These are phyloP conservation scores for Ramularia endophylla DNA, from an alignment of 2,329 filamentous ascomycete species.

Conservation along the genomic window DNA sequence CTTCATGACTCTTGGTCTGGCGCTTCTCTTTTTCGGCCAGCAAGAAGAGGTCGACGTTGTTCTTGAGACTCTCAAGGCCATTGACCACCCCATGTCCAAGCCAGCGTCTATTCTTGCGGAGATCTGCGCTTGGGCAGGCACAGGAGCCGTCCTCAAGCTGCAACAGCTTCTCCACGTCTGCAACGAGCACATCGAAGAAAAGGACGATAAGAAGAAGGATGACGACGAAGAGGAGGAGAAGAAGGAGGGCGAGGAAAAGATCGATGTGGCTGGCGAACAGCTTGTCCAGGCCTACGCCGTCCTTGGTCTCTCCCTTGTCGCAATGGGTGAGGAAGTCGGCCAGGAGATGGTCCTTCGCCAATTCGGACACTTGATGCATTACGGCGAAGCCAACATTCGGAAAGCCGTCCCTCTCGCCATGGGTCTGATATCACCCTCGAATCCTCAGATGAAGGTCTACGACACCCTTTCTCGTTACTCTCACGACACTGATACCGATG, in stretches of 20 bases:
- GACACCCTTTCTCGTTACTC: constrained; percentile 96
- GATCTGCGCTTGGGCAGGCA: constrained; percentile 97
- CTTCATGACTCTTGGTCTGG: constrained; percentile 90
- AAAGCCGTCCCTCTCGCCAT: constrained; percentile 94
- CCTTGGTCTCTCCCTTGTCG: constrained; percentile 84
- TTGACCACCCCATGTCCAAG: constrained; percentile 94
- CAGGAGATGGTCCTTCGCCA: constrained; percentile 98
- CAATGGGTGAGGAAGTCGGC: constrained; percentile 97
- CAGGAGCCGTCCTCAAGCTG: constrained; percentile 92
- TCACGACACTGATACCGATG: constrained; percentile 97
- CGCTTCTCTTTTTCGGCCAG: constrained; percentile 88
- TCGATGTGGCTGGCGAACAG: constrained; percentile 66
- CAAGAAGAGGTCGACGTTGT: constrained; percentile 99
- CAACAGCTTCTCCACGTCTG: constrained; percentile 97
- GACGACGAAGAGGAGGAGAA: constrained; percentile 59
- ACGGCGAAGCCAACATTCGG: constrained; percentile 94
- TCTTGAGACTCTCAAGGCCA: constrained; percentile 90
- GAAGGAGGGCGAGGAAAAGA: constrained; percentile 64
- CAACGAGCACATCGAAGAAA: constrained; percentile 94
- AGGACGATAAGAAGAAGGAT: constrained; percentile 58
- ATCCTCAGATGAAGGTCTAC: constrained; percentile 99
- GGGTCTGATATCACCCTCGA: constrained; percentile 94
- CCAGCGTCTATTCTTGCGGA: constrained; percentile 92
- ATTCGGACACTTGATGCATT: constrained; percentile 98
- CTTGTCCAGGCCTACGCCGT: constrained; percentile 94